Evolutionary conservation across 345 rosid species (phyloP).

Genomic region (Syzygium grande): DNA sequence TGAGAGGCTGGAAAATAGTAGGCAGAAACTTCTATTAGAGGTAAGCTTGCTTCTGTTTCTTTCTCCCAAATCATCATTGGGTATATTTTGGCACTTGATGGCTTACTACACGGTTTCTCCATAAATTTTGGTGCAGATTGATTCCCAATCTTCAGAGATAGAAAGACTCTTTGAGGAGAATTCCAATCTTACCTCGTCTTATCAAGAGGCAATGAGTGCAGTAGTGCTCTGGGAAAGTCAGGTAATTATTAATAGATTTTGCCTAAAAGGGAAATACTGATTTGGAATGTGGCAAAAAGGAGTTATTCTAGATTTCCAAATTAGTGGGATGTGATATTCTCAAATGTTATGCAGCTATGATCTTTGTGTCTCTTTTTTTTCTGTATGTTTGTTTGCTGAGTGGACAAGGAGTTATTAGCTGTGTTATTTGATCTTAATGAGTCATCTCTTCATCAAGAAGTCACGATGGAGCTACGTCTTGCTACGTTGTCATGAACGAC

Average conservation of each 20-base stretch:
- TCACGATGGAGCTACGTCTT: neutral
- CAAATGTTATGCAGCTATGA: neutral
- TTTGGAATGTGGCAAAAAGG: neutral
- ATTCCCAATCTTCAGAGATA: constrained; percentile 92
- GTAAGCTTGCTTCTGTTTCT: constrained; percentile 18
- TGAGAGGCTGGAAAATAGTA: constrained; percentile 87
- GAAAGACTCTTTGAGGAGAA: constrained; percentile 93
- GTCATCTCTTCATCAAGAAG: neutral
- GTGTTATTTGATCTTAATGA: neutral
- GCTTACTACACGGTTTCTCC: neutral
- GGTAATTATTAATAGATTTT: constrained; percentile 14
- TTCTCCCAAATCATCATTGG: neutral
- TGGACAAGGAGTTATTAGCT: neutral
- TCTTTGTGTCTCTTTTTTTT: neutral
- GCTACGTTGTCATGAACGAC: neutral
- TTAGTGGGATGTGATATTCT: neutral
- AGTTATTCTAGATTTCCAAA: neutral
- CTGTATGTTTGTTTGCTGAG: neutral
- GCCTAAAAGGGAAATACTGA: neutral
- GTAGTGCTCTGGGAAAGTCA: constrained; percentile 83
- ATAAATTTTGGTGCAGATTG: constrained; percentile 48
- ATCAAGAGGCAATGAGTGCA: constrained; percentile 55
- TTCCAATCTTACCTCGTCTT: constrained; percentile 53
- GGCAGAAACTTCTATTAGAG: constrained; percentile 96
- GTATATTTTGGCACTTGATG: neutral